These are phyloP conservation scores for Linnemannia elongata DNA, from an alignment of 192 early-diverging fungal species.

Conservation along the genomic window DNA sequence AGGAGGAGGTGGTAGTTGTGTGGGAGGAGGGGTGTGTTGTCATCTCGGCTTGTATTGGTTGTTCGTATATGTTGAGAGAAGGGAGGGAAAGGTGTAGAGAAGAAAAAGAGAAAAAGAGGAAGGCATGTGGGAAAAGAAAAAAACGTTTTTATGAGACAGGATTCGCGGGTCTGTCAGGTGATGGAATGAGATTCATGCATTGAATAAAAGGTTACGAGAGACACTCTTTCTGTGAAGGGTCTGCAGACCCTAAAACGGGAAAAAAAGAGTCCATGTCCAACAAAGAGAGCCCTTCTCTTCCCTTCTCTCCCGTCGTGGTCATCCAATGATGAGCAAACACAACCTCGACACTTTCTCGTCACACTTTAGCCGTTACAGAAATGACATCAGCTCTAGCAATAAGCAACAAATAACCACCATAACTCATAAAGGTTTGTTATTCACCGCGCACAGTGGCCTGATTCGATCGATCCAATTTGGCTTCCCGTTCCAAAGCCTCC, in stretches of 20 bases:
- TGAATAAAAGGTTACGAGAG: neutral
- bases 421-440: neutral
- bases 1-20: neutral
- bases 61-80: neutral
- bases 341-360: neutral
- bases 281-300: neutral
- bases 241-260: neutral
- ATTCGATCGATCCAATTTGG: neutral
- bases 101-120: neutral
- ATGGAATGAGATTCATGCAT: neutral
- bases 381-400: too few relatives aligned
- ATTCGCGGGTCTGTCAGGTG: neutral
- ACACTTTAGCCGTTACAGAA: too few relatives aligned
- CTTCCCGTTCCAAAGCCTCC: neutral
- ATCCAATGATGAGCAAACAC: neutral
- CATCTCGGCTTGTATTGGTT: neutral
- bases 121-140: neutral
- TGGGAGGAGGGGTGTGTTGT: neutral
- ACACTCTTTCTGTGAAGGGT: neutral
- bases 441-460: neutral
- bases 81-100: neutral
- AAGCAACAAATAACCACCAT: too few relatives aligned
- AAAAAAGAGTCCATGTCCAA: conserved; percentile 1
- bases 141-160: neutral
- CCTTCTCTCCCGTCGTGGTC: neutral